Conservation (phyloP, 2,329 filamentous ascomycete species). For the Penicillium griseofulvum region DNA sequence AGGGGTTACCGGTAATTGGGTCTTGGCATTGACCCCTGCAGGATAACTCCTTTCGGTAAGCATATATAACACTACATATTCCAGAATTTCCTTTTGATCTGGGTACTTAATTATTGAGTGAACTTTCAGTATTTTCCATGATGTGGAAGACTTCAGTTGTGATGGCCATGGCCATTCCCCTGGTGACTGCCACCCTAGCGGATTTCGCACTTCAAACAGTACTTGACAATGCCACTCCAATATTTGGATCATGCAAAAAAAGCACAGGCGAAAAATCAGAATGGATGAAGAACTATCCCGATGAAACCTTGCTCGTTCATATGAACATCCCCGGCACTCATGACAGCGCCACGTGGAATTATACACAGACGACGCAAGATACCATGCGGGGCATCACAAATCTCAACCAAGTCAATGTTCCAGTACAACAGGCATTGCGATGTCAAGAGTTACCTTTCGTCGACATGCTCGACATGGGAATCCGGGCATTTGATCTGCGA, state of each 20-base stretch:
- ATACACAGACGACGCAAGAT: constrained; percentile 45
- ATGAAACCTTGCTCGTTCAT: constrained; percentile 45
- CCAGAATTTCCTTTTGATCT: neutral
- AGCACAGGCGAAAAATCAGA: constrained; percentile 26
- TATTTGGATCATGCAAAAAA: constrained; percentile 42
- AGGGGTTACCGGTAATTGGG: neutral
- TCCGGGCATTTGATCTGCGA: constrained; percentile 53
- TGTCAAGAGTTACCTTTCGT: constrained; percentile 45
- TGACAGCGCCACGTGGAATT: constrained; percentile 55
- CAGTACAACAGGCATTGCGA: constrained; percentile 35
- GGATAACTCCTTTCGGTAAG: neutral
- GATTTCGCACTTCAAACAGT: constrained; percentile 44
- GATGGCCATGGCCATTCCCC: neutral
- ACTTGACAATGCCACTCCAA: constrained; percentile 42
- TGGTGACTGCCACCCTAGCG: constrained; percentile 22
- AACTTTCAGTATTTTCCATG: neutral
- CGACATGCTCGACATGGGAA: constrained; percentile 46
- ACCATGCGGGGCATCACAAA: constrained; percentile 41
- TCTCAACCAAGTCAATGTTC: constrained; percentile 35
- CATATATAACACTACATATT: neutral
- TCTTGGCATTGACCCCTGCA: neutral
- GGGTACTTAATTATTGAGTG: neutral
- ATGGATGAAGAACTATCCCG: constrained; percentile 50
- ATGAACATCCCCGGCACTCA: constrained; percentile 54
- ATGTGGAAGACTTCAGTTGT: neutral